These are phyloP conservation scores for Didymella segeticola DNA, from an alignment of 2,329 filamentous ascomycete genomes.

Conservation along the genomic window DNA sequence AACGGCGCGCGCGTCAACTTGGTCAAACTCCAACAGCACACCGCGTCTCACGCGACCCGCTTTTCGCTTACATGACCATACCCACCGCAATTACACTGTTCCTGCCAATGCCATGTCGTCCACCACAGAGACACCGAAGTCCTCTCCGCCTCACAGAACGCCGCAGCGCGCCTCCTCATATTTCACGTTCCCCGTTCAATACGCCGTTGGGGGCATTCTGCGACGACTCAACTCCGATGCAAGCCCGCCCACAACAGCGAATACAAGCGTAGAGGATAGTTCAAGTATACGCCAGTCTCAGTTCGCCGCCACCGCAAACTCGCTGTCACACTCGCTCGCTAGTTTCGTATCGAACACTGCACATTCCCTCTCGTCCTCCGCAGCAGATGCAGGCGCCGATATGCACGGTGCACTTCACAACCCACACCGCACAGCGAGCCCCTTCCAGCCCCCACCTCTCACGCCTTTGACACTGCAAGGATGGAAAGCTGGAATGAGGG, in stretches of 20 bases:
- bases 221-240: conserved; percentile 57
- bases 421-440: conserved; percentile 70
- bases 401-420: conserved; percentile 67
- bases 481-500: conserved; percentile 66
- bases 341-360: conserved; percentile 49
- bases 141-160: conserved; percentile 22
- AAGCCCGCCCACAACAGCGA: conserved; percentile 18
- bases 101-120: conserved; percentile 34
- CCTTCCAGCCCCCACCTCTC: conserved; percentile 86
- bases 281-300: conserved; percentile 25
- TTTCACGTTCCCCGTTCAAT: conserved; percentile 58
- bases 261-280: conserved; percentile 8
- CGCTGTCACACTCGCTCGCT: conserved; percentile 39
- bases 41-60: conserved; percentile 33
- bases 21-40: conserved; percentile 21
- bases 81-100: conserved; percentile 8
- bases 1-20: conserved; percentile 13
- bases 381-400: conserved; percentile 37
- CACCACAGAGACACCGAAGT: conserved; percentile 25
- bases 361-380: conserved; percentile 25
- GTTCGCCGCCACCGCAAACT: conserved; percentile 29
- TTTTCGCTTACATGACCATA: conserved; percentile 27
- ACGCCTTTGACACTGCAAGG: conserved; percentile 77
- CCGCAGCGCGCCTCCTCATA: conserved; percentile 49
- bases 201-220: conserved; percentile 56